Base-by-base conservation (phyloP, 1,284 basidiomycete genomes). In the Lignosus rhinocerotis region DNA sequence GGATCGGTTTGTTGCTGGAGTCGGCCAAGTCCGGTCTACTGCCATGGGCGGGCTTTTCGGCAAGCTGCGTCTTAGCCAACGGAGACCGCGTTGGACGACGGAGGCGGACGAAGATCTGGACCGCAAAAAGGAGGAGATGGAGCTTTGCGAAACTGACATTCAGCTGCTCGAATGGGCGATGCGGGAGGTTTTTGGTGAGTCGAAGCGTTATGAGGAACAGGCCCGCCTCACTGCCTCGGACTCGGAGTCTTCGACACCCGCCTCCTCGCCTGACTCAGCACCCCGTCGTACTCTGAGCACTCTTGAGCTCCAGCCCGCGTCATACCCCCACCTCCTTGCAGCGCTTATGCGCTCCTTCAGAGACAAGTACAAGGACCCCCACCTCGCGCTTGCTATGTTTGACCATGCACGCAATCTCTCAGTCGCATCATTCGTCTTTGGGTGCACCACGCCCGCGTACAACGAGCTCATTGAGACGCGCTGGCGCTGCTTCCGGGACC, bases 321-420 rank as follows among this genome's bases (percentile, higher is more conserved):
- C 84, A n/a, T 95, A 94, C 69, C 86, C 91, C 0, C 79, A 86
- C 62, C 75, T 93, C 32, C 78, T 95, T 56, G 86, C 90, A 1
- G 79, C 82, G 33, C 81, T 94, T 50, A 92, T 96, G 82, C 78
- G 76, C 30, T 80, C 83, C 5, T 89, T 94, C 70, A 84, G 92
- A 12, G 86, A 86, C 64, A 87, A 84, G 51, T 94, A 90, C 72
- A 74, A 75, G 32, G 87, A 93, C 62, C 92, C 93, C 1, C 83
- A 94, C 69, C 82, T 94, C 45, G 85, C 93, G 1, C 80, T 96
- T n/a, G 83, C 89, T 17, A 80, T 95, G 36, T 96, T 95, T 75
- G 80, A 88, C 53, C 81, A 93, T 69, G 90, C 92, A 0, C 83
- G 85, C 47, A 80, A 81, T 36, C 80, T 86, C 5, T 92, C 90